Evolutionary conservation across 495 filamentous ascomycete species (phyloP), one percentile per base, ranked within the genome.

Genomic region (Neurospora sp.): DNA sequence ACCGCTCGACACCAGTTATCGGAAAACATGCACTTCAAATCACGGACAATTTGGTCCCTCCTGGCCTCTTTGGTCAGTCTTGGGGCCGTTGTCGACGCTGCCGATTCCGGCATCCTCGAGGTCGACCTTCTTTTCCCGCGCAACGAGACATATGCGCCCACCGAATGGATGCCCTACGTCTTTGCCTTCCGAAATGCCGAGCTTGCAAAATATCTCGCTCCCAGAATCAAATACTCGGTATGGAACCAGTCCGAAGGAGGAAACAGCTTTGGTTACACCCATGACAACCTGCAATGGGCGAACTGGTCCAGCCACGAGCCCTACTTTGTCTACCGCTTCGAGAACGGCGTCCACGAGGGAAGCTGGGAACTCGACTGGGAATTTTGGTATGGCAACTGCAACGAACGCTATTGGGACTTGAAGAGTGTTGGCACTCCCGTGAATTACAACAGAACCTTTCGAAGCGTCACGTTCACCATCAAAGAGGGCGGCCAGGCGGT

Each of bases 71-170:
- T 71, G 70, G 27, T 2, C 70, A 31, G 41, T 44, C 12, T 71
- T 4, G 41, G 35, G 37, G 18, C 70, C 70, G 40, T 46, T 35
- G 38, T 18, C 1, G 1, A 37, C 12, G 70, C 70, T n/a, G 70
- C 70, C 41, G 70, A 48, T 11, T 0, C 14, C 69, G 35, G 23
- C 5, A 41, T 11, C 38, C 44, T 48, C n/a, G 39, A 69, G 9
- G 44, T 37, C 37, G 42, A 73, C 69, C 70, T 84, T 10, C 48
- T 82, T 48, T 84, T 84, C 73, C 82, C 84, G 18, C 83, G 77
- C 74, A 84, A 84, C 69, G 80, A 80, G 14, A 83, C 82, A 41
- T 84, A 83, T 72, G 76, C 80, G 72, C 83, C 84, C 20, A 72
- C 75, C 8, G 18, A 72, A 10, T 41, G 62, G 16, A 77, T 83